phyloP scores from a whole-genome alignment of 257 asterid genomes.

The Solanum bukasovii region DNA sequence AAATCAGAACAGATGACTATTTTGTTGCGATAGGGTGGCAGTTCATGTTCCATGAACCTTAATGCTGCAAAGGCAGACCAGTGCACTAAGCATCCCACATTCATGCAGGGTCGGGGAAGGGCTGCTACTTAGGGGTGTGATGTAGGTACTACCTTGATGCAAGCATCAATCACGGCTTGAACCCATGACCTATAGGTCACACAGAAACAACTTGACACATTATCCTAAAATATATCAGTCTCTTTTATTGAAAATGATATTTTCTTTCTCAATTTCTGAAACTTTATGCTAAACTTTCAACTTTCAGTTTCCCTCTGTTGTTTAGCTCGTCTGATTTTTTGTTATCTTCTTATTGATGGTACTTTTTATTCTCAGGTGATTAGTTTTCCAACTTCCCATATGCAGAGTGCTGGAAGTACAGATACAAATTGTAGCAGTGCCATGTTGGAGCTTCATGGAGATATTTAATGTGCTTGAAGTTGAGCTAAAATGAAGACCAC shows the following conservation, averaged over 20 bases:
- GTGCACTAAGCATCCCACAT: neutral
- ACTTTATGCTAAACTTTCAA: neutral
- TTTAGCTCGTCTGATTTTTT: neutral
- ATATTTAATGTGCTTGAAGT: neutral
- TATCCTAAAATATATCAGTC: neutral
- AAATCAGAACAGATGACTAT: neutral
- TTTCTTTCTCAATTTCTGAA: neutral
- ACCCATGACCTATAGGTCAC: neutral
- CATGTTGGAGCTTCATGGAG: neutral
- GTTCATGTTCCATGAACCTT: neutral
- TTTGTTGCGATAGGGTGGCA: neutral
- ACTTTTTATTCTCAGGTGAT: neutral
- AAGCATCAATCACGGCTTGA: neutral
- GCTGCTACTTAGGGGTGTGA: neutral
- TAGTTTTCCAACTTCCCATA: neutral
- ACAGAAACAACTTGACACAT: neutral
- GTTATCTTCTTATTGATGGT: neutral
- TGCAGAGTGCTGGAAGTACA: neutral
- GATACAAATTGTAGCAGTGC: neutral
- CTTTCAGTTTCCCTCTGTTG: neutral
- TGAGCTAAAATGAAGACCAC: slow-evolving; percentile 2
- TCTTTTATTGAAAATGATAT: neutral
- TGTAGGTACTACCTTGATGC: neutral
- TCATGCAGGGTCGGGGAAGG: neutral
- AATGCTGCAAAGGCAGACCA: neutral